phyloP scores from a whole-genome alignment of 2,329 filamentous ascomycete genomes.

The Alternaria ventricosa region DNA sequence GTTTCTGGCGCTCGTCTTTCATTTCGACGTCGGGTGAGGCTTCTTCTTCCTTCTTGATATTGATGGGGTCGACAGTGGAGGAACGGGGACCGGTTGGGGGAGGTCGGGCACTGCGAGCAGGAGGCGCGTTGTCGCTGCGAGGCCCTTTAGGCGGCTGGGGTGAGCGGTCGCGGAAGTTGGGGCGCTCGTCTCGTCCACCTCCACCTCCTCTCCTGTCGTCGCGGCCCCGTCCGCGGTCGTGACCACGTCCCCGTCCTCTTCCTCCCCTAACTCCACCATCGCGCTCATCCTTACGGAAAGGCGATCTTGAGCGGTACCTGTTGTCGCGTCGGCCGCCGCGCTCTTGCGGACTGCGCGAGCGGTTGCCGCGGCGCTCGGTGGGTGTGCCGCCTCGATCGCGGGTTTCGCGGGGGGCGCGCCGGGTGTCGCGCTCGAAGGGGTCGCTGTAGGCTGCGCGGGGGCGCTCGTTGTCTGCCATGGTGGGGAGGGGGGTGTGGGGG shows the following conservation, averaged over 20 bases:
- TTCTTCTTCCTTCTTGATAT: constrained; percentile 19
- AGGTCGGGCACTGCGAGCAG: constrained; percentile 11
- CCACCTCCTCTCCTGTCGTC: constrained; percentile 18
- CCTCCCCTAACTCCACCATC: constrained; percentile 23
- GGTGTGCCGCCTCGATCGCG: constrained; percentile 32
- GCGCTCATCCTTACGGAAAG: constrained; percentile 28
- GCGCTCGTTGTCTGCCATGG: constrained; percentile 36
- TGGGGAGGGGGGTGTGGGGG: constrained; percentile 5
- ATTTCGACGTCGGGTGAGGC: constrained; percentile 36
- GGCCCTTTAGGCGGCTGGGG: constrained; percentile 38
- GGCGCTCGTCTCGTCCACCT: constrained; percentile 16
- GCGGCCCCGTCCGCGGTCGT: constrained; percentile 18
- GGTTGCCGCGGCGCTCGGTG: constrained; percentile 35
- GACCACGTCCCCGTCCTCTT: constrained; percentile 14
- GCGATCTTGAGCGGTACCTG: constrained; percentile 40
- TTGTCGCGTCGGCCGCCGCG: constrained; percentile 32
- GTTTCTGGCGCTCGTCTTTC: constrained; percentile 34
- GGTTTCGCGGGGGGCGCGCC: constrained; percentile 26
- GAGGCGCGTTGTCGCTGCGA: constrained; percentile 18
- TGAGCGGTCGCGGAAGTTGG: constrained; percentile 13
- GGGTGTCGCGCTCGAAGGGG: constrained; percentile 23
- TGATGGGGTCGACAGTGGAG: constrained; percentile 4
- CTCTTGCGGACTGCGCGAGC: constrained; percentile 44
- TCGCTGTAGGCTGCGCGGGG: constrained; percentile 27
- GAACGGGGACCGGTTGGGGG: constrained; percentile 16